Conservation (phyloP, 345 rosid species). For the Rhodomyrtus tomentosa region DNA sequence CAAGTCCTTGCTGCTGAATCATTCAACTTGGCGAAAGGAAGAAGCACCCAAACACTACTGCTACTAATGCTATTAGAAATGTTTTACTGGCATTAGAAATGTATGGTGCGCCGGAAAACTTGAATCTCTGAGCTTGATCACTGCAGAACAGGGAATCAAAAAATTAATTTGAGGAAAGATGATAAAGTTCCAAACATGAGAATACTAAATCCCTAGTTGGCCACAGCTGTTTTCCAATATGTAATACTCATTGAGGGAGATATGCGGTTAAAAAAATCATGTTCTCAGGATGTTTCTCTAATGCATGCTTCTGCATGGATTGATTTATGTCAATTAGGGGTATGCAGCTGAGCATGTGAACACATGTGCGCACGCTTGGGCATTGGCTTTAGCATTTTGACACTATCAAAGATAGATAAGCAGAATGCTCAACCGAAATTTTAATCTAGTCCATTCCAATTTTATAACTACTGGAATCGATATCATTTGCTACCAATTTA, state of each 20-base stretch:
- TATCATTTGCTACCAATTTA: neutral
- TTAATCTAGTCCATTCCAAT: neutral
- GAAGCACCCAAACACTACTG: constrained; percentile 18
- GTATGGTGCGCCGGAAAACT: constrained; percentile 41
- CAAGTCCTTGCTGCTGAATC: neutral
- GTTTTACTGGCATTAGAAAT: constrained; percentile 8
- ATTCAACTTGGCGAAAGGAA: constrained; percentile 3
- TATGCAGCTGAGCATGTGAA: neutral
- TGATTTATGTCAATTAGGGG: neutral
- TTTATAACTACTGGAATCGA: neutral
- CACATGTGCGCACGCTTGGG: neutral
- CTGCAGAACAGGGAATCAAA: constrained; percentile 21
- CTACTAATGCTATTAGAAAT: constrained; percentile 14
- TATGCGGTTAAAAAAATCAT: neutral
- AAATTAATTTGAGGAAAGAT: neutral
- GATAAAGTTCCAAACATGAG: neutral
- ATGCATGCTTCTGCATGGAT: neutral
- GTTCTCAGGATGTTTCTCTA: neutral
- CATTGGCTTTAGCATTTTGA: neutral
- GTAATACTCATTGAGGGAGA: neutral
- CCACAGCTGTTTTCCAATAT: neutral
- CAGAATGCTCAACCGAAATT: neutral
- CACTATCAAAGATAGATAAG: neutral
- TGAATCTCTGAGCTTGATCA: constrained; percentile 60
- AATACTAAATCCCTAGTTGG: neutral